phyloP scores from a whole-genome alignment of 2,329 filamentous ascomycete genomes.

The Elsinoe batatas region DNA sequence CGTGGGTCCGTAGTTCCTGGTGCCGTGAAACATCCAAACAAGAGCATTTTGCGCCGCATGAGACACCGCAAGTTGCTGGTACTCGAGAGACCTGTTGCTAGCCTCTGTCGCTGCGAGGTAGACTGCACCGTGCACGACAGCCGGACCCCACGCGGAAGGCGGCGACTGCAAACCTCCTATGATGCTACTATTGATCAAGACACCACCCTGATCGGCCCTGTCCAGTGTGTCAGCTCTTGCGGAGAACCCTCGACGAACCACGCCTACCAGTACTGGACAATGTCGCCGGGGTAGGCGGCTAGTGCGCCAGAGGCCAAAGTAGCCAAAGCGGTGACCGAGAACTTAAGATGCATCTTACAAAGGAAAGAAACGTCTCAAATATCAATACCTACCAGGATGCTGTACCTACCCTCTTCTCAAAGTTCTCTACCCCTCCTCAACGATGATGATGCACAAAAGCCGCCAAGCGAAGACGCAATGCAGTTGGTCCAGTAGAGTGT shows the following conservation, averaged over 20 bases:
- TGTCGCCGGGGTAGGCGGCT: background rate
- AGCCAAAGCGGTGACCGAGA: background rate
- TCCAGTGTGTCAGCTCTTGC: background rate
- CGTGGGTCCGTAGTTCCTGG: slow-evolving; percentile 21
- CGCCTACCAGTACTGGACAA: background rate
- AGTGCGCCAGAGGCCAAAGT: background rate
- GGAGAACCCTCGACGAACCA: background rate
- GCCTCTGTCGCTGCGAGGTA: slow-evolving; percentile 21
- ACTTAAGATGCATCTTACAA: background rate
- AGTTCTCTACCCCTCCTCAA: background rate
- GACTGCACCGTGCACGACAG: slow-evolving; percentile 22
- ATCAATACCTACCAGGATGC: too few species aligned
- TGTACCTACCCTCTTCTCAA: background rate
- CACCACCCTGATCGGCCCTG: slow-evolving; percentile 21
- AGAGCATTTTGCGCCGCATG: slow-evolving; percentile 24
- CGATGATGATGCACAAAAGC: background rate
- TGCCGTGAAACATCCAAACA: slow-evolving; percentile 24
- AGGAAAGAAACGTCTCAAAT: background rate
- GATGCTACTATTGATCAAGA: slow-evolving; percentile 21
- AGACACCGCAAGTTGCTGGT: slow-evolving; percentile 24
- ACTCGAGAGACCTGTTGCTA: slow-evolving; percentile 19
- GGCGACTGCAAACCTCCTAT: slow-evolving; percentile 23
- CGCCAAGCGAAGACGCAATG: background rate
- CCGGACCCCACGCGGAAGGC: slow-evolving; percentile 23
- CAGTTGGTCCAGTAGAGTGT: background rate